A percentile compares a stretch with the other conserved stretches of the same genome.
These are phyloP conservation scores for Tetracladium maxilliforme DNA, from an alignment of 2,329 filamentous ascomycete genomes.

Conservation along the genomic window DNA sequence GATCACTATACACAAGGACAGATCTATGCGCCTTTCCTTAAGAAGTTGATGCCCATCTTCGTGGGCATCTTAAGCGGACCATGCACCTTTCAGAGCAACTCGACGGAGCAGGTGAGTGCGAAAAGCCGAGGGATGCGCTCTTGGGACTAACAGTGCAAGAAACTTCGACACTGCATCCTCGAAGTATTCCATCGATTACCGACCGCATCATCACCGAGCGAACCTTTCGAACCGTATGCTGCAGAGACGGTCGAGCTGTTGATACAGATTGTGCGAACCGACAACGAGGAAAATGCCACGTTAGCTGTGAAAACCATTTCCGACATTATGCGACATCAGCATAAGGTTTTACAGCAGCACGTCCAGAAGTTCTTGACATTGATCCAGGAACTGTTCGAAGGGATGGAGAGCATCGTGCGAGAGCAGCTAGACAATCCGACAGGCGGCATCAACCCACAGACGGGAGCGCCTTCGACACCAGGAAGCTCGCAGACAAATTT, in stretches of 20 bases:
- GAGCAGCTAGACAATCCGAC: conserved; percentile 81
- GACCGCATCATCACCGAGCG: conserved; percentile 54
- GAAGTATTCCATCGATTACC: conserved; percentile 85
- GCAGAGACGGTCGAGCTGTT: conserved; percentile 80
- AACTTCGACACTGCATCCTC: conserved; percentile 82
- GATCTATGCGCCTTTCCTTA: conserved; percentile 68
- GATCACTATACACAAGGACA: conserved; percentile 72
- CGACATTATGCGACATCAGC: conserved; percentile 88
- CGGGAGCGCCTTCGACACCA: conserved; percentile 50
- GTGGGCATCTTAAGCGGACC: conserved; percentile 70
- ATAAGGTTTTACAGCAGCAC: conserved; percentile 63
- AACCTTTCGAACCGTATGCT: conserved; percentile 79
- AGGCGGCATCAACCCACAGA: conserved; percentile 31
- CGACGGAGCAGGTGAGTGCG: conserved; percentile 63
- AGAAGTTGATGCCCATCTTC: conserved; percentile 81
- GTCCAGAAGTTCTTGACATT: conserved; percentile 83
- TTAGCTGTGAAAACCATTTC: conserved; percentile 96
- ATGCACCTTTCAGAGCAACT: conserved; percentile 83
- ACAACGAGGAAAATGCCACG: conserved; percentile 99
- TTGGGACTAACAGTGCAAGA: conserved; percentile 28
- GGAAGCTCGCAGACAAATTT: conserved; percentile 55
- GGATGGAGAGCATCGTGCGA: conserved; percentile 86
- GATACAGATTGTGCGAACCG: conserved; percentile 73
- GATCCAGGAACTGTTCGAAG: conserved; percentile 90
- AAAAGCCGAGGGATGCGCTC: conserved; percentile 1